These are phyloP conservation scores for Paramyrothecium roridum DNA, from an alignment of 2,329 filamentous ascomycete genomes.

Conservation along the genomic window DNA sequence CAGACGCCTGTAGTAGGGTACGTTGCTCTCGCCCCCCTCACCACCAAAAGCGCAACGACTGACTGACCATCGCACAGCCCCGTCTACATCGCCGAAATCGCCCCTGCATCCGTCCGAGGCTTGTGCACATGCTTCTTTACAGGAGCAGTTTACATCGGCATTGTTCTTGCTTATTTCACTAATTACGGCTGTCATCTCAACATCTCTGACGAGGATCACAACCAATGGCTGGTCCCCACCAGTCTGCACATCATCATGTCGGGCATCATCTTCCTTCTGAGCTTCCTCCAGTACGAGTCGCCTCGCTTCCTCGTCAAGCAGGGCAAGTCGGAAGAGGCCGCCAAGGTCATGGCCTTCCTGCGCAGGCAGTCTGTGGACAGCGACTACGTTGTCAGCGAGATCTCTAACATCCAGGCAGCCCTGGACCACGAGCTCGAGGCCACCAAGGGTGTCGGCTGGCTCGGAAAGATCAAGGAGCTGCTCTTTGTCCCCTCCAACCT, in stretches of 20 bases:
- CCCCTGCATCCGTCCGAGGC: slow-evolving; percentile 66
- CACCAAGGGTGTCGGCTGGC: slow-evolving; percentile 60
- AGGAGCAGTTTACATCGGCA: slow-evolving; percentile 66
- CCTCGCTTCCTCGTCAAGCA: slow-evolving; percentile 69
- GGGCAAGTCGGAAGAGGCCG: slow-evolving; percentile 56
- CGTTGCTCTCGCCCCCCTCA: slow-evolving; percentile 9
- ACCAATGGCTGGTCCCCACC: slow-evolving; percentile 65
- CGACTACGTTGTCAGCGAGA: slow-evolving; percentile 59
- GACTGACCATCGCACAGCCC: slow-evolving; percentile 34
- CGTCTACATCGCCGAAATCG: slow-evolving; percentile 70
- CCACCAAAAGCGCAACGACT: background rate
- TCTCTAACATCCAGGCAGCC: slow-evolving; percentile 60
- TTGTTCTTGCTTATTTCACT: slow-evolving; percentile 76
- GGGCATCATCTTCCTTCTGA: slow-evolving; percentile 66
- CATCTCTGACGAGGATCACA: slow-evolving; percentile 41
- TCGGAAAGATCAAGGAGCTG: slow-evolving; percentile 66
- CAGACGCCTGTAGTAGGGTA: slow-evolving; percentile 63
- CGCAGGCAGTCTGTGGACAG: slow-evolving; percentile 58
- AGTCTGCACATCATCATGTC: slow-evolving; percentile 77
- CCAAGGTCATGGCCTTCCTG: slow-evolving; percentile 51
- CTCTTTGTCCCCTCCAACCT: slow-evolving; percentile 65
- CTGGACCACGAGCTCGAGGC: slow-evolving; percentile 71
- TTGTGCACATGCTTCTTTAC: slow-evolving; percentile 63
- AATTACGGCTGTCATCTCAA: slow-evolving; percentile 59
- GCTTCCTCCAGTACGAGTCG: slow-evolving; percentile 67